Percentiles rank a stretch among this genome's conserved stretches.
phyloP scores from a whole-genome alignment of 768 basidiomycete species.

The Auricularia sp. region DNA sequence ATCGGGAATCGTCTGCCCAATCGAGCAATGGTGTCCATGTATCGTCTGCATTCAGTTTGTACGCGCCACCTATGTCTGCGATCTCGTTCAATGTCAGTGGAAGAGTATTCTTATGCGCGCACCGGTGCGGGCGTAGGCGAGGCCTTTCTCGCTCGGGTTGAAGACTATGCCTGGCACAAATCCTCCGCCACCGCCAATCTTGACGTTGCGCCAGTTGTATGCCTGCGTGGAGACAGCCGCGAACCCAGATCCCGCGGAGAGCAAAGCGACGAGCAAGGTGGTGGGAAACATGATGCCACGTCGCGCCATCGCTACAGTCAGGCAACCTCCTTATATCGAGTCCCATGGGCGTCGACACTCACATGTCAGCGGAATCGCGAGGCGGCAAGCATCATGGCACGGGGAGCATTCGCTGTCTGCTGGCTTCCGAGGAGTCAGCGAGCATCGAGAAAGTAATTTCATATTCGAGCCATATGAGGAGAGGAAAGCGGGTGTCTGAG shows the following conservation, averaged over 20 bases:
- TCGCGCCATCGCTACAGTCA: neutral
- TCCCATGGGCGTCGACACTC: neutral
- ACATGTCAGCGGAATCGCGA: neutral
- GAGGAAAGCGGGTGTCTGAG: no score
- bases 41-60: slow-evolving; percentile 49
- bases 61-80: slow-evolving; percentile 30
- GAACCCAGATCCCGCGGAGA: neutral
- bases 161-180: slow-evolving; percentile 53
- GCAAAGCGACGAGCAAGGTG: neutral
- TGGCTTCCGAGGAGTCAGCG: neutral
- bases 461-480: neutral
- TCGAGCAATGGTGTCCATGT: slow-evolving; percentile 55
- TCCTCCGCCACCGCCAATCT: slow-evolving; percentile 22
- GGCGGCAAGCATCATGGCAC: neutral
- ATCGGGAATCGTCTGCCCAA: slow-evolving; percentile 36
- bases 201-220: slow-evolving; percentile 50
- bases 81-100: neutral
- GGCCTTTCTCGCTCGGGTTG: slow-evolving; percentile 47
- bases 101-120: slow-evolving; percentile 10
- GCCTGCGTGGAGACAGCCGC: neutral
- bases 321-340: slow-evolving; percentile 3
- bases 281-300: neutral
- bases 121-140: slow-evolving; percentile 58
- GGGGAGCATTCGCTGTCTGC: neutral
- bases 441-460: neutral